A percentile compares a stretch with the other conserved stretches of the same genome.
Conservation (phyloP, 2,329 filamentous ascomycete species). For the Thelonectria rubi region DNA sequence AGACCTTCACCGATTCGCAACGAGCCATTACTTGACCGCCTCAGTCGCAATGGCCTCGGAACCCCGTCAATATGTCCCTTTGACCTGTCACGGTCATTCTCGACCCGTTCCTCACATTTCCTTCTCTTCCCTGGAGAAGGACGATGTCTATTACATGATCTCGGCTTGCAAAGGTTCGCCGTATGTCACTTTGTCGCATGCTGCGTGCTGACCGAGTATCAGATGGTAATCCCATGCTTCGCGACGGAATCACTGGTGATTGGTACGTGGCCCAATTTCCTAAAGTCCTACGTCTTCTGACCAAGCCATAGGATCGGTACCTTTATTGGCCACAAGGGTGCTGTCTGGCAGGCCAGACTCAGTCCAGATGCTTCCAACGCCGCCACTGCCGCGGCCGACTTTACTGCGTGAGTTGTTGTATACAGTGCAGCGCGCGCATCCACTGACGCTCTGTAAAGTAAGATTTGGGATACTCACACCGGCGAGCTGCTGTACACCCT, state of each 20-base stretch:
- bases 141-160: constrained; percentile 89
- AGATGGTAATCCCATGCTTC: constrained; percentile 99
- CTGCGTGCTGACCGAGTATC: constrained; percentile 39
- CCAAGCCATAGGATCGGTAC: constrained; percentile 84
- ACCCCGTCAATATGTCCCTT: constrained; percentile 74
- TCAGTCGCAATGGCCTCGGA: constrained; percentile 48
- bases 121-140: constrained; percentile 85
- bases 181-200: constrained; percentile 22
- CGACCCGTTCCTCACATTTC: constrained; percentile 90
- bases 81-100: constrained; percentile 95
- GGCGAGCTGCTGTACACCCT: constrained; percentile 89
- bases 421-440: not conserved
- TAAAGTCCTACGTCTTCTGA: constrained; percentile 11
- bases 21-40: constrained; percentile 11
- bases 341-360: constrained; percentile 94
- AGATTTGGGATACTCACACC: constrained; percentile 96
- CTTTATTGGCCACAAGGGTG: constrained; percentile 97
- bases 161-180: constrained; percentile 85
- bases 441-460: constrained; percentile 63
- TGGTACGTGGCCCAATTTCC: constrained; percentile 64
- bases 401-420: constrained; percentile 76
- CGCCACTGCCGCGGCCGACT: constrained; percentile 94
- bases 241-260: constrained; percentile 93
- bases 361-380: constrained; percentile 88
- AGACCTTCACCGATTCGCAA: constrained; percentile 2